phyloP scores from a whole-genome alignment of 345 rosid species.

The Moringa oleifera region DNA sequence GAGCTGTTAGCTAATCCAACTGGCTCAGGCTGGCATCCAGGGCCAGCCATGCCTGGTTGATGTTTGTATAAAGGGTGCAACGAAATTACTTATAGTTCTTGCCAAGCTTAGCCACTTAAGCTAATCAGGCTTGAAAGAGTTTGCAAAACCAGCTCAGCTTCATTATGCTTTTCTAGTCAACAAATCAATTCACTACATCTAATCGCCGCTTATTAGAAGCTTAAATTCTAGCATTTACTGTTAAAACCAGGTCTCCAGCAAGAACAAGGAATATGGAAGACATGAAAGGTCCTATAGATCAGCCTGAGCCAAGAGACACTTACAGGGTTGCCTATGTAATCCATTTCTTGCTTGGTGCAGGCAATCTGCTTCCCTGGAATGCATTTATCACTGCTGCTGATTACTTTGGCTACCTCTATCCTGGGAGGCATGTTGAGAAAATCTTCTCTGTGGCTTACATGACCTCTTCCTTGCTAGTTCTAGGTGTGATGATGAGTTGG shows the following conservation, averaged over 20 bases:
- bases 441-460: conserved; percentile 90
- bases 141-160: conserved; percentile 2
- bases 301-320: conserved; percentile 49
- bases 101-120: conserved; percentile 1
- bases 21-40: conserved; percentile 7
- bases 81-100: neutral
- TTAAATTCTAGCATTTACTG: too few relatives aligned
- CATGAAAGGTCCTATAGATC: conserved; percentile 28
- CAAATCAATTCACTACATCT: conserved; percentile 15
- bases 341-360: conserved; percentile 90
- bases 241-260: neutral
- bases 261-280: conserved; percentile 33
- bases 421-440: conserved; percentile 64
- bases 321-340: conserved; percentile 67
- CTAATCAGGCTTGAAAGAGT: too few relatives aligned
- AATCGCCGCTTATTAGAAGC: conserved; percentile 5
- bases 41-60: too few relatives aligned
- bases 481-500: conserved; percentile 46
- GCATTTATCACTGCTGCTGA: conserved; percentile 86
- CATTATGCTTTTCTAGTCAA: conserved; percentile 25
- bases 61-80: neutral
- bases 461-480: conserved; percentile 66
- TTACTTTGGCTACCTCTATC: conserved; percentile 71
- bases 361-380: conserved; percentile 95
- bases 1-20: conserved; percentile 8